Conservation (phyloP, 352 stramenopile species). For the Stramenopiles sp. region DNA sequence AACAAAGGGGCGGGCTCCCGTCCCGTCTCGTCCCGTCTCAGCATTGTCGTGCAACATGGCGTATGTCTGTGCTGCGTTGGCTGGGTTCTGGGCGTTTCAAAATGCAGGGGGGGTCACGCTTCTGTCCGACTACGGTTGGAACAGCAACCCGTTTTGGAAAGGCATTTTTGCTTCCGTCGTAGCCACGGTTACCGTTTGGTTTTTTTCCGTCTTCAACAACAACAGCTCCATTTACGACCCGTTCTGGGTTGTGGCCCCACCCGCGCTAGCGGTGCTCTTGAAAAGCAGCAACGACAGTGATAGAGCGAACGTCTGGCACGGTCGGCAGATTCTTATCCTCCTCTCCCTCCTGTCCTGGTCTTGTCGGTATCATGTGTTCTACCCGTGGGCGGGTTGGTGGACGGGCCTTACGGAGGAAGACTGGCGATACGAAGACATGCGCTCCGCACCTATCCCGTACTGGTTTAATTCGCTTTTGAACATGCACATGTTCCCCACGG, state of each 20-base stretch:
- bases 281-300: neutral
- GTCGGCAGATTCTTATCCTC: neutral
- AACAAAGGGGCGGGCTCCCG: no score
- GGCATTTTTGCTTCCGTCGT: no score
- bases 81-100: no score
- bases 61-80: no score
- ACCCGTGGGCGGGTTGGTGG: neutral
- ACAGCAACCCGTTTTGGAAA: no score
- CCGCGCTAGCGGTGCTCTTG: neutral
- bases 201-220: neutral
- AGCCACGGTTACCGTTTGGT: neutral
- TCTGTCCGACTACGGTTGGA: no score
- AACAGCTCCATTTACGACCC: neutral
- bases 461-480: neutral
- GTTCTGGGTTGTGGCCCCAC: neutral
- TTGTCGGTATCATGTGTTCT: neutral
- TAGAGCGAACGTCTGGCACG: no score
- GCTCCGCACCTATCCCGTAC: neutral
- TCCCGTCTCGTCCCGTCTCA: no score
- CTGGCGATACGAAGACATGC: neutral
- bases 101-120: no score
- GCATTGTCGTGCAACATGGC: no score
- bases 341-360: neutral
- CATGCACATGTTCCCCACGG: neutral
- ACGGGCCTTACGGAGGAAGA: neutral